Percentiles rank a stretch among this genome's conserved stretches.
Evolutionary conservation across 2,329 filamentous ascomycete genomes (phyloP).

Genomic region (Acrodontium crateriforme): DNA sequence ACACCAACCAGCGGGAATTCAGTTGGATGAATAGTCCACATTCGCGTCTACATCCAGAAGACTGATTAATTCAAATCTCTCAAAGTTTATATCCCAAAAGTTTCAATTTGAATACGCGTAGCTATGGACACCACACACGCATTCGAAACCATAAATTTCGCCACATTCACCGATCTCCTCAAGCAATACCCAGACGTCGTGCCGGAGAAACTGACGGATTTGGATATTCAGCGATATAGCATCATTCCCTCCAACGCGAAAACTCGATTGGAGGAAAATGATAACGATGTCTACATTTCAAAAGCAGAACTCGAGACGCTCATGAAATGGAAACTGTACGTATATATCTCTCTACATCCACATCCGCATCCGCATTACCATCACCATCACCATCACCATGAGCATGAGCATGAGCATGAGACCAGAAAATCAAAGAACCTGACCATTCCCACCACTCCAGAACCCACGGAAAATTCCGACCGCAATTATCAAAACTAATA

Average conservation of each 20-base stretch:
- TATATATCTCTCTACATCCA: conserved; percentile 7
- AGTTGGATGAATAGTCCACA: too few relatives aligned
- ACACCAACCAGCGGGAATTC: too few relatives aligned
- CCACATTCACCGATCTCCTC: conserved; percentile 13
- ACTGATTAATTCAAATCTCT: too few relatives aligned
- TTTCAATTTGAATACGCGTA: too few relatives aligned
- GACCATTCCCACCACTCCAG: conserved; percentile 16
- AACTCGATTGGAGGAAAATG: conserved; percentile 18
- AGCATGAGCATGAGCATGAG: too few relatives aligned
- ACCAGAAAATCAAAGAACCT: too few relatives aligned
- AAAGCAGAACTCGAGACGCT: conserved; percentile 46
- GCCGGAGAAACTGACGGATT: conserved; percentile 31
- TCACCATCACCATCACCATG: too few relatives aligned
- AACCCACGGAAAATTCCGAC: conserved; percentile 38
- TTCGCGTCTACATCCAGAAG: too few relatives aligned
- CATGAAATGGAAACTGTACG: conserved; percentile 60
- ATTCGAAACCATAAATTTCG: conserved; percentile 11
- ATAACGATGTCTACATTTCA: conserved; percentile 36
- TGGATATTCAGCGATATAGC: conserved; percentile 48
- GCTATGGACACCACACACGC: too few relatives aligned
- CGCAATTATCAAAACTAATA: conserved; percentile 30
- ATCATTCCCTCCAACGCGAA: conserved; percentile 38
- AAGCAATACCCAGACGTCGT: conserved; percentile 13
- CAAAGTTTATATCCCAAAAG: too few relatives aligned
- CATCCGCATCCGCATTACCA: too few relatives aligned